These are phyloP conservation scores for Xylaria sp. DNA, from an alignment of 2,329 filamentous ascomycete genomes.

Conservation along the genomic window DNA sequence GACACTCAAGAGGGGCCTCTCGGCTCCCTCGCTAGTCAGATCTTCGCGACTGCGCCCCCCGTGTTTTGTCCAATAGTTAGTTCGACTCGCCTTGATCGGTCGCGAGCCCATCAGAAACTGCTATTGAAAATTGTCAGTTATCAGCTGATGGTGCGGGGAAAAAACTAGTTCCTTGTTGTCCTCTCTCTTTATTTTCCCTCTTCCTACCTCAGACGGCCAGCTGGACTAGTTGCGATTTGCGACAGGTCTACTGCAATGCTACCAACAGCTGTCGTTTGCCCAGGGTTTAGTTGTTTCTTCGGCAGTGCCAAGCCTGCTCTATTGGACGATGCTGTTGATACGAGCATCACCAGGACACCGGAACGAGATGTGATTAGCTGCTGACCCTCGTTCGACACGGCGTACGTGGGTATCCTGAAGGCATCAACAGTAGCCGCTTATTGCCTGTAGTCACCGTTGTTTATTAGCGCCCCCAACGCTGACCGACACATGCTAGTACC, in stretches of 20 bases:
- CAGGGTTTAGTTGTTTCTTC: conserved; percentile 11
- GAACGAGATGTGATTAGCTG: conserved; percentile 29
- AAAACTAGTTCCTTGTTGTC: conserved; percentile 17
- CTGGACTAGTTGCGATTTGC: conserved; percentile 20
- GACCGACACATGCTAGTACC: conserved; percentile 18
- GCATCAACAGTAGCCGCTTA: conserved; percentile 19
- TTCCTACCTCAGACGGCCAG: background rate
- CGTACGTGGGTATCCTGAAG: conserved; percentile 18
- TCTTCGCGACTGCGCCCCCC: conserved; percentile 38
- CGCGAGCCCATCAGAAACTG: conserved; percentile 14
- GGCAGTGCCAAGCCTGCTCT: conserved; percentile 30
- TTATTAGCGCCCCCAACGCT: conserved; percentile 31
- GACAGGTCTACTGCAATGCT: conserved; percentile 28
- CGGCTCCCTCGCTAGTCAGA: conserved; percentile 29
- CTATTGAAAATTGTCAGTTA: conserved; percentile 23
- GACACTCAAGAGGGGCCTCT: conserved; percentile 14
- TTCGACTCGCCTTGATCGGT: conserved; percentile 3
- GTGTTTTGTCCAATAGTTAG: conserved; percentile 30
- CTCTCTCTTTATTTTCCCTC: background rate
- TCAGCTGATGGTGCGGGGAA: conserved; percentile 32
- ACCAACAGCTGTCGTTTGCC: conserved; percentile 19
- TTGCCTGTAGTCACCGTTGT: conserved; percentile 7
- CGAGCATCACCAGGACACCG: conserved; percentile 30
- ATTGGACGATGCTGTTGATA: conserved; percentile 26
- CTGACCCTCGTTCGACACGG: conserved; percentile 17